phyloP scores from a whole-genome alignment of 73 alveolate species.

The Paramecium bursaria region DNA sequence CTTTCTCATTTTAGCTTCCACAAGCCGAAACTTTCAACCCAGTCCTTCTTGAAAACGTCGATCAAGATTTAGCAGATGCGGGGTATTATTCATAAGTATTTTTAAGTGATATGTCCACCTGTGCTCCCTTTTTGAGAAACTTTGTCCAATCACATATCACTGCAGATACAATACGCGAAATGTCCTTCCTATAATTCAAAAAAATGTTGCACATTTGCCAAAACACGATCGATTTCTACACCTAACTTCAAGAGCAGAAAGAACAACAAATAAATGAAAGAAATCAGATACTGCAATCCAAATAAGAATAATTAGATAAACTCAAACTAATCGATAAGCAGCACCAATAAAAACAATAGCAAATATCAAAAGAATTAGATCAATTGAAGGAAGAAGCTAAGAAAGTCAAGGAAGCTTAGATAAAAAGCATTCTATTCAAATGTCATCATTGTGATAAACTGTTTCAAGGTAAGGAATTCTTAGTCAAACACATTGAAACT shows the following conservation, averaged over 20 bases:
- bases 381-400: neutral
- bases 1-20: conserved; percentile 51
- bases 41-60: conserved; percentile 10
- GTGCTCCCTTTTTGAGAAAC: conserved; percentile 25
- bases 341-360: neutral
- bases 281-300: neutral
- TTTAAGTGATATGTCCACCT: neutral
- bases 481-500: conserved; percentile 9
- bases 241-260: conserved; percentile 17
- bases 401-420: neutral
- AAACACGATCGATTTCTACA: conserved; percentile 16
- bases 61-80: neutral
- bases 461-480: neutral
- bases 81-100: neutral
- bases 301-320: conserved; percentile 29
- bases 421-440: conserved; percentile 9
- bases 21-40: conserved; percentile 37
- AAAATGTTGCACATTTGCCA: conserved; percentile 4
- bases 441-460: conserved; percentile 49
- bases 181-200: neutral
- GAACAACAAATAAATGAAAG: conserved; percentile 11
- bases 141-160: conserved; percentile 26
- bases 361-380: neutral
- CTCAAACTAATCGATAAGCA: conserved; percentile 24
- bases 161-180: neutral